These are phyloP conservation scores for Leishmania gerbilli DNA, from an alignment of 208 protist genomes.

Conservation along the genomic window DNA sequence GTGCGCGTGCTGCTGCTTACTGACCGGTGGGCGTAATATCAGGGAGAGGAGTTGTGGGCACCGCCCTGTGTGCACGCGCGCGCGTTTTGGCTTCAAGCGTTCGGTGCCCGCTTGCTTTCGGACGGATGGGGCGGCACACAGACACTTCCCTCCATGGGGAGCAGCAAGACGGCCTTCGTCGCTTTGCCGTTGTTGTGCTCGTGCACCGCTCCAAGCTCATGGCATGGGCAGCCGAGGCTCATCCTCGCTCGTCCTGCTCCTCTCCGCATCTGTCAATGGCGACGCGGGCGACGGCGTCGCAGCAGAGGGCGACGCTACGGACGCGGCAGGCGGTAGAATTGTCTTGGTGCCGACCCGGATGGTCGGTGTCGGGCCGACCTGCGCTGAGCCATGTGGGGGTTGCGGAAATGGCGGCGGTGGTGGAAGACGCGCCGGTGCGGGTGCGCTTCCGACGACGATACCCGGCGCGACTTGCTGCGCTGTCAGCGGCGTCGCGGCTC, in stretches of 20 bases:
- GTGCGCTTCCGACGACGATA: conserved; percentile 58
- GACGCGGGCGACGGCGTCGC: neutral
- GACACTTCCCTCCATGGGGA: neutral
- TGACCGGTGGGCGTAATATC: neutral
- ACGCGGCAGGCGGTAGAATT: neutral
- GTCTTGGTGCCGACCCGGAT: conserved; percentile 23
- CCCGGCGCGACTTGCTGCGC: conserved; percentile 31
- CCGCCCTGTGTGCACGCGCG: neutral
- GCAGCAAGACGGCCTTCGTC: no score
- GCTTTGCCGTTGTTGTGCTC: neutral
- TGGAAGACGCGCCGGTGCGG: neutral
- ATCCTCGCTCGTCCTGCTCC: neutral
- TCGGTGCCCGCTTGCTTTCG: neutral
- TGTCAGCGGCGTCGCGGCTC: conserved; percentile 36
- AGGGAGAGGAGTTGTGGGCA: neutral
- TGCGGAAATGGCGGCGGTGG: conserved; percentile 8
- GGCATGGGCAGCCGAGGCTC: neutral
- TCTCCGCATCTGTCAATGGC: neutral
- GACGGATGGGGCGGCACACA: neutral
- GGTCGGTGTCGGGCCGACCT: neutral
- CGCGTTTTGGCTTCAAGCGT: neutral
- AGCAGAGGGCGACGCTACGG: neutral
- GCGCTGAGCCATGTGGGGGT: neutral
- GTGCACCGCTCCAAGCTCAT: neutral
- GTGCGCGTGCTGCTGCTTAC: neutral